Percentiles rank a stretch among this genome's conserved stretches.
phyloP scores from a whole-genome alignment of 177 flowering plant genomes.

The Telopea speciosissima region DNA sequence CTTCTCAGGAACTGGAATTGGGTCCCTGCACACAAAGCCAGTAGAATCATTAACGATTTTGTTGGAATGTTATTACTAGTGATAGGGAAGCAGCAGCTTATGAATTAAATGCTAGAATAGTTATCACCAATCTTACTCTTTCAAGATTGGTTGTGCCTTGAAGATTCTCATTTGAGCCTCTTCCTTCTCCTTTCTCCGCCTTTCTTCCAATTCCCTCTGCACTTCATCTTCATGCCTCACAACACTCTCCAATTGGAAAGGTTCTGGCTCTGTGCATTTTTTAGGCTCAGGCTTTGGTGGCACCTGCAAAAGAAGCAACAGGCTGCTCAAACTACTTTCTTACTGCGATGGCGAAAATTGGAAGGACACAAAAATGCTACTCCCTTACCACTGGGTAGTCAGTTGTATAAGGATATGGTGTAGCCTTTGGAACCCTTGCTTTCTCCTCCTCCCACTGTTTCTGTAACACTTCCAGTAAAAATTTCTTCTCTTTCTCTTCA shows the following conservation, averaged over 20 bases:
- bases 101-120: background rate
- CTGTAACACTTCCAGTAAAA: slow-evolving; percentile 45
- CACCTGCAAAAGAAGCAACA: background rate
- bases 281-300: background rate
- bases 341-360: background rate
- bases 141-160: slow-evolving; percentile 76
- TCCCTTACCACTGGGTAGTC: slow-evolving; percentile 83
- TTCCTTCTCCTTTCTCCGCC: slow-evolving; percentile 57
- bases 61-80: background rate
- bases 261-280: slow-evolving; percentile 35
- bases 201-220: slow-evolving; percentile 81
- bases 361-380: background rate
- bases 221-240: slow-evolving; percentile 90
- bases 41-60: background rate
- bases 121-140: slow-evolving; percentile 53
- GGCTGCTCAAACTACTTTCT: background rate
- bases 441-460: slow-evolving; percentile 77
- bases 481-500: slow-evolving; percentile 64
- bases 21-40: slow-evolving; percentile 49
- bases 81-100: too few relatives aligned
- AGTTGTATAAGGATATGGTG: slow-evolving; percentile 92
- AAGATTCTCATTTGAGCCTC: slow-evolving; percentile 72
- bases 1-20: slow-evolving; percentile 82
- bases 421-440: slow-evolving; percentile 79
- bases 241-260: slow-evolving; percentile 55